Evolutionary conservation across 768 basidiomycete species (phyloP), one percentile per base, ranked within the genome.

Genomic region (Leucosporidium scottii): DNA sequence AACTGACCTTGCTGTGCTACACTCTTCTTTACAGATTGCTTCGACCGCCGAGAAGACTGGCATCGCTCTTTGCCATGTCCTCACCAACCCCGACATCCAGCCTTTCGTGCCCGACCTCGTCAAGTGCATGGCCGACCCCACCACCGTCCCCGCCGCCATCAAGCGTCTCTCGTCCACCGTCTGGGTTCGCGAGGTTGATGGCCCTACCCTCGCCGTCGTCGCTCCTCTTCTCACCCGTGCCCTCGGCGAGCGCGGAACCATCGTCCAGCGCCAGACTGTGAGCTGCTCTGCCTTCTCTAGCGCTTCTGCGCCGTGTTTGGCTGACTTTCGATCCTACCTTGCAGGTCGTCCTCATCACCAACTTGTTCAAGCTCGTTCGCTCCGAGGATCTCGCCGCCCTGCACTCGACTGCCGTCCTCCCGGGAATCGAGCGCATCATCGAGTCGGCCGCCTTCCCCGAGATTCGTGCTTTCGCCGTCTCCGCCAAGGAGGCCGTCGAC

Each of bases 281-380:
- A 51, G 61, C 48, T 25, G n/a, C 21, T 12, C 30, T 5, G 12
- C 12, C 10, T 3, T 25, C n/a, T 13, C 39, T n/a, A 13, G 10
- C 8, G 27, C 6, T 17, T 55, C 44, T 17, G 3, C 34, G 28
- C 3, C 20, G 21, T 9, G 7, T 27, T n/a, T 36, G 3, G 20
- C 62, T 64, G 36, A 64, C 53, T 2, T 12, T 15, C 31, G 2
- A 17, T n/a, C 17, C 57, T n/a, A n/a, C 2, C 39, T 15, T 44
- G 0, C 51, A 53, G 61, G 74, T 96, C 66, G 87, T 97, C 59
- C 91, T 97, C 75, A 85, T 93, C 68, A 92, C 94, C 76, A 97
- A 98, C 79, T 83, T 98, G 63, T 93, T 96, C 79, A 98, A 97
- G 80, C 89, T 98, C 69, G 94, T 98, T 51, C 88, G 94, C 70